Conservation (phyloP, 2,329 filamentous ascomycete genomes). For the Corinectria fuckeliana region DNA sequence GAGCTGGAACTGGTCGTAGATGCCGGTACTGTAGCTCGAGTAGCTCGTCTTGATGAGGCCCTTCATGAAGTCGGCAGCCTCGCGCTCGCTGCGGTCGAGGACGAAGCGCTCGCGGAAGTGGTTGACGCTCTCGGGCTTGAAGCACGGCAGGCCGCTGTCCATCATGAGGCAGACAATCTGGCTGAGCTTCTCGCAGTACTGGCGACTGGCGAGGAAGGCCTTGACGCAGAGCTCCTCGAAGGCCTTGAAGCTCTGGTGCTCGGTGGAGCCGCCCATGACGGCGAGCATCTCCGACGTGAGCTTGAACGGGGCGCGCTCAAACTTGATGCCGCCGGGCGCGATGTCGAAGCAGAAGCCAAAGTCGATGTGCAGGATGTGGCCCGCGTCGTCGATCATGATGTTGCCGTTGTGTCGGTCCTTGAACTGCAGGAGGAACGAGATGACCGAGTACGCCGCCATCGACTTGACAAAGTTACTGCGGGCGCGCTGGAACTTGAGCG, state of each 20-base stretch:
- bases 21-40: conserved; percentile 86
- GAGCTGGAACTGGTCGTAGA: conserved; percentile 98
- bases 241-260: conserved; percentile 88
- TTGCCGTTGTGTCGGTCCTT: conserved; percentile 99
- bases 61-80: conserved; percentile 94
- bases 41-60: conserved; percentile 90
- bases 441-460: conserved; percentile 98
- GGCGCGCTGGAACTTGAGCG: conserved; percentile 91
- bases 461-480: conserved; percentile 98
- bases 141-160: conserved; percentile 94
- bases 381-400: conserved; percentile 98
- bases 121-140: conserved; percentile 93
- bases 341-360: conserved; percentile 99
- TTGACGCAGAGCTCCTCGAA: conserved; percentile 98
- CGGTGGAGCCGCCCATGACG: conserved; percentile 92
- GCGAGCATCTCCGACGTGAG: conserved; percentile 96
- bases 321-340: conserved; percentile 93
- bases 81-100: conserved; percentile 86
- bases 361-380: conserved; percentile 97
- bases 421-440: conserved; percentile 96
- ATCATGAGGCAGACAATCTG: conserved; percentile 95
- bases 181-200: conserved; percentile 85
- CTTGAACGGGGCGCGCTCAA: conserved; percentile 98
- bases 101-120: conserved; percentile 95
- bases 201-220: conserved; percentile 86